These are phyloP conservation scores for Pyrenula aspistea DNA, from an alignment of 495 filamentous ascomycete genomes.

Conservation along the genomic window DNA sequence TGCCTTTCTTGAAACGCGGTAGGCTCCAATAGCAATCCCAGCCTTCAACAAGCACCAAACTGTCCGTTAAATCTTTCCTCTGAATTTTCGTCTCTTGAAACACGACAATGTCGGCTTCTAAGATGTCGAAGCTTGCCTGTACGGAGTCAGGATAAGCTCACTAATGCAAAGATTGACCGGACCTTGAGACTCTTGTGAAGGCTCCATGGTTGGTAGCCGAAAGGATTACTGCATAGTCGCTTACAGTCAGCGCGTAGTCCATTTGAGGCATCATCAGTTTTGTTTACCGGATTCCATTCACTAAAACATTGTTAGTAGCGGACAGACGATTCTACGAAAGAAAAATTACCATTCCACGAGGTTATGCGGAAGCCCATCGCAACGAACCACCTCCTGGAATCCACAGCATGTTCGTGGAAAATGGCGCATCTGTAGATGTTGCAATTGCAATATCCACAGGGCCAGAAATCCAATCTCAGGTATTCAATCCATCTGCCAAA, in stretches of 20 bases:
- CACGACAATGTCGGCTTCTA: conserved; percentile 87
- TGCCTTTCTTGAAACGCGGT: conserved; percentile 88
- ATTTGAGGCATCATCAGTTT: too few species aligned
- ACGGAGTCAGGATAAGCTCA: background rate
- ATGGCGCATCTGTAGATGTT: too few species aligned
- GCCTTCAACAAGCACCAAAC: conserved; percentile 89
- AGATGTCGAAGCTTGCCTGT: conserved; percentile 84
- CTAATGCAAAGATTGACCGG: conserved; percentile 3
- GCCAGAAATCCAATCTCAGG: too few species aligned
- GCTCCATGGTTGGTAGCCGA: conserved; percentile 91
- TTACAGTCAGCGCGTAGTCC: background rate
- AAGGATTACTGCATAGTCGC: conserved; percentile 58
- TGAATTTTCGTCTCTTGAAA: conserved; percentile 98
- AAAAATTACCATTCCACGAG: conserved; percentile 86
- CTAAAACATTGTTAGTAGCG: conserved; percentile 30
- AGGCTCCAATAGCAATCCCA: conserved; percentile 97
- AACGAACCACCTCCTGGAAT: background rate
- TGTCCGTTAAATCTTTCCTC: conserved; percentile 81
- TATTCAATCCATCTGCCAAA: too few species aligned
- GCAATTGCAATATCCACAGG: too few species aligned
- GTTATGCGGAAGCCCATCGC: conserved; percentile 69
- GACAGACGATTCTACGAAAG: too few species aligned
- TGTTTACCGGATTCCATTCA: conserved; percentile 82
- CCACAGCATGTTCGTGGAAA: too few species aligned
- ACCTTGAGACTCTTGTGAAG: conserved; percentile 75